Evolutionary conservation across 2,329 filamentous ascomycete species (phyloP).

Genomic region (Sporothrix euskadiensis): DNA sequence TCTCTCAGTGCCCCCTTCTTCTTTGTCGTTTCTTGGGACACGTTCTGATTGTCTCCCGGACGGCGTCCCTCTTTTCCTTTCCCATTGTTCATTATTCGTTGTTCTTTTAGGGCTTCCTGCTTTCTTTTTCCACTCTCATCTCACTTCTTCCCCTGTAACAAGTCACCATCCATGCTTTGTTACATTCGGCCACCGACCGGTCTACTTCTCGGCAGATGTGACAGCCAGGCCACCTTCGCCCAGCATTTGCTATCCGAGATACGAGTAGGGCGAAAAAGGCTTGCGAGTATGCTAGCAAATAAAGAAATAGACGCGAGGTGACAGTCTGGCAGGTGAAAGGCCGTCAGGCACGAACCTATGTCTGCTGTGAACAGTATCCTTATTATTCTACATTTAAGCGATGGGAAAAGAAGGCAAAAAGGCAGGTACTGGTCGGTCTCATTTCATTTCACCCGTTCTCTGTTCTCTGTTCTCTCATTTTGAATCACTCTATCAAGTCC

Average conservation of each 20-base stretch:
- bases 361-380: not conserved
- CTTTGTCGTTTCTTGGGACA: not conserved
- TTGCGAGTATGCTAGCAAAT: not conserved
- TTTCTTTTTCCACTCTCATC: not conserved
- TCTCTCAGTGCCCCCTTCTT: not conserved
- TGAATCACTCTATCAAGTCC: too few species aligned
- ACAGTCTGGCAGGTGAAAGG: not conserved
- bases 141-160: not conserved
- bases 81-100: not conserved
- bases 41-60: slow-evolving; percentile 9
- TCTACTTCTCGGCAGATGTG: slow-evolving; percentile 3
- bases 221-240: not conserved
- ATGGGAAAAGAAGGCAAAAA: too few species aligned
- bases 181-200: too few species aligned
- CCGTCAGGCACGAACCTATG: not conserved
- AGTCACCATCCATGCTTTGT: not conserved
- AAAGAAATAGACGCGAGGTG: not conserved
- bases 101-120: not conserved
- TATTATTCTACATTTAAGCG: not conserved
- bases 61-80: not conserved
- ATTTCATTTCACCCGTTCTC: not conserved
- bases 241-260: slow-evolving; percentile 10
- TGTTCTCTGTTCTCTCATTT: too few species aligned
- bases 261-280: not conserved
- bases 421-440: not conserved